Evolutionary conservation across 2,329 filamentous ascomycete genomes (phyloP), one percentile per base, ranked within the genome.

Genomic region (Fusarium torreyae): DNA sequence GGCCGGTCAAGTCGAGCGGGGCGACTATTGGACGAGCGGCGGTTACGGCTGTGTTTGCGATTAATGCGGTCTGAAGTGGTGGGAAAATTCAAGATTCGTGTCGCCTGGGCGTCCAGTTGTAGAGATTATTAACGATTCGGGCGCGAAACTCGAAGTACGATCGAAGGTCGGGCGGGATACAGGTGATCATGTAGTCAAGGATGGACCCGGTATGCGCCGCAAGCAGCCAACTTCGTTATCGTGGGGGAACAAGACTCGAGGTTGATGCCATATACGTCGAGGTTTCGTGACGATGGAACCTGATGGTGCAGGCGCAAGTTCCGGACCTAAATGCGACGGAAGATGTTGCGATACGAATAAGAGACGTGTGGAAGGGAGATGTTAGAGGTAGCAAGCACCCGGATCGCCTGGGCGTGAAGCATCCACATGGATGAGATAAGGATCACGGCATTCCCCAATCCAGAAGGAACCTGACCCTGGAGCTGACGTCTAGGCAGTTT

Each of bases 151-250:
- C 28, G 39, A 55, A 42, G 43, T 11, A 51, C 44, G 39, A 45
- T 40, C 38, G 31, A 44, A 51, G 45, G 33, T 52, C 51, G 33
- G 24, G 55, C 51, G 33, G 24, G 55, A 55, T 52, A 31, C 63
- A 40, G 44, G 40, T 54, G 20, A 45, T 55, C 49, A 59, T 65
- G 33, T 34, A 68, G 38, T 69, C 54, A 55, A 50, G 31, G 39
- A 50, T 66, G 43, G 61, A 51, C 57, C 59, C 50, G 66, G 56
- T 64, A 64, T 70, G 72, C 72, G 72, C 66, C 63, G 71, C 56
- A 67, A 57, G 43, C 48, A 66, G 49, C 44, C 52, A 49, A 59
- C 55, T 61, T 48, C 58, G 38, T 39, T 73, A 65, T 69, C 52
- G 69, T 57, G 39, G 44, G 57, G 55, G 51, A 61, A 57, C 31